A percentile compares a stretch with the other conserved stretches of the same genome.
These are phyloP conservation scores for Aspergillus persii DNA, from an alignment of 2,329 filamentous ascomycete genomes.

Conservation along the genomic window DNA sequence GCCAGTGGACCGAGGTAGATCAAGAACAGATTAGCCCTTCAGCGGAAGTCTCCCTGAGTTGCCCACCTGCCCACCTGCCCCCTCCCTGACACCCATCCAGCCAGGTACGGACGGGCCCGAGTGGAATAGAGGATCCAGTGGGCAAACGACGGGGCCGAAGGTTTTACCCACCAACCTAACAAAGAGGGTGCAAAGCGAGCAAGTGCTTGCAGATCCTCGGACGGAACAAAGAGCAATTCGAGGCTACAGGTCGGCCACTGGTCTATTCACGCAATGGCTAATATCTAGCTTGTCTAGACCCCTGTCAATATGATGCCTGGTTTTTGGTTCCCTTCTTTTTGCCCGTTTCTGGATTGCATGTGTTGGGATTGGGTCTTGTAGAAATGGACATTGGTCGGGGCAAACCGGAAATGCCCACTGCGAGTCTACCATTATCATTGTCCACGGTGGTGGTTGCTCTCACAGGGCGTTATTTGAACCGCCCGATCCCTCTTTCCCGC, in stretches of 20 bases:
- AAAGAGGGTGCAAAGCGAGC: too few relatives aligned
- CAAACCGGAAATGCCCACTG: neutral
- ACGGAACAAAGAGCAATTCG: too few relatives aligned
- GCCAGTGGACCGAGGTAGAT: neutral
- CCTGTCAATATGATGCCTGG: neutral
- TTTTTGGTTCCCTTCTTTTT: neutral
- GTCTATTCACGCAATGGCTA: too few relatives aligned
- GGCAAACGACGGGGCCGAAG: neutral
- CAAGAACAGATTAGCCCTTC: neutral
- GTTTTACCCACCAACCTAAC: neutral
- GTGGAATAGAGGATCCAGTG: neutral
- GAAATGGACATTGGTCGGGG: neutral
- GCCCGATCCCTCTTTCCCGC: neutral
- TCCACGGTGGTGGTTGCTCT: neutral
- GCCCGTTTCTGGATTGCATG: neutral
- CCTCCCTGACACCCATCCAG: neutral
- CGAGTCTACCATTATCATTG: neutral
- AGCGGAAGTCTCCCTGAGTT: neutral
- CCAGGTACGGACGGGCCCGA: neutral
- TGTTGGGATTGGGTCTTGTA: neutral
- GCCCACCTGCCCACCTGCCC: neutral
- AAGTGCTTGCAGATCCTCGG: too few relatives aligned
- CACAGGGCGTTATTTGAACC: neutral
- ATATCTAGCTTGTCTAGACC: neutral
- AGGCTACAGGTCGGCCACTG: too few relatives aligned